Evolutionary conservation across 2,329 filamentous ascomycete genomes (phyloP).

Genomic region (Penicillium fuscoglaucum): DNA sequence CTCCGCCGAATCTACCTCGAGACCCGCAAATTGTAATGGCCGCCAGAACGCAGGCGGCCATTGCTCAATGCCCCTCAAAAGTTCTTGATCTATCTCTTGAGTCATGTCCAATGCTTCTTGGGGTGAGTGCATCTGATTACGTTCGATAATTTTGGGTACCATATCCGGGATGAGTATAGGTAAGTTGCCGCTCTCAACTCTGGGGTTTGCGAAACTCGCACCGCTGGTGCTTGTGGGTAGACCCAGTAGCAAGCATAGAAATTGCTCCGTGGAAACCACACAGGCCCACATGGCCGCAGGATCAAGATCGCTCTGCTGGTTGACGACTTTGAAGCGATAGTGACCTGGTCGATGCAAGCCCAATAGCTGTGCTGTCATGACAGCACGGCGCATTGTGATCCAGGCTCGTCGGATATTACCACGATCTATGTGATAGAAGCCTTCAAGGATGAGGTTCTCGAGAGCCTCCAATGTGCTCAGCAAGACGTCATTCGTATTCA

Average conservation of each 20-base stretch:
- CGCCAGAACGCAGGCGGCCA: slow-evolving; percentile 44
- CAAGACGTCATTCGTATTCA: slow-evolving; percentile 40
- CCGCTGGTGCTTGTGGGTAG: slow-evolving; percentile 34
- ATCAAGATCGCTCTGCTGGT: slow-evolving; percentile 10
- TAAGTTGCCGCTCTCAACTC: slow-evolving; percentile 11
- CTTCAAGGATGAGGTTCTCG: slow-evolving; percentile 44
- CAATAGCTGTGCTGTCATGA: slow-evolving; percentile 43
- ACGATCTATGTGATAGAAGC: slow-evolving; percentile 36
- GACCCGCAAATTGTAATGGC: slow-evolving; percentile 26
- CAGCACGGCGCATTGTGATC: slow-evolving; percentile 38
- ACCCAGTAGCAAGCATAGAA: slow-evolving; percentile 42
- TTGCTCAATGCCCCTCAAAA: slow-evolving; percentile 33
- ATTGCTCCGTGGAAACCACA: slow-evolving; percentile 40
- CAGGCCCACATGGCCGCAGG: slow-evolving; percentile 39
- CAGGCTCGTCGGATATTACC: slow-evolving; percentile 44
- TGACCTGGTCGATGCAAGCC: slow-evolving; percentile 35
- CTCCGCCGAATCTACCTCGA: slow-evolving; percentile 16
- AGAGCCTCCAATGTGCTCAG: slow-evolving; percentile 40
- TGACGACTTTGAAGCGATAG: slow-evolving; percentile 15
- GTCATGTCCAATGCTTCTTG: slow-evolving; percentile 28
- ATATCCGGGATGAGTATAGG: slow-evolving; percentile 30
- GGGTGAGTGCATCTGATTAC: slow-evolving; percentile 32
- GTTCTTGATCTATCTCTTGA: slow-evolving; percentile 35
- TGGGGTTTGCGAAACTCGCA: slow-evolving; percentile 19
- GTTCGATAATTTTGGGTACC: slow-evolving; percentile 41